A percentile compares a stretch with the other conserved stretches of the same genome.
These are phyloP conservation scores for Gastrolobium bilobum DNA, from an alignment of 306 rosid genomes.

Conservation along the genomic window DNA sequence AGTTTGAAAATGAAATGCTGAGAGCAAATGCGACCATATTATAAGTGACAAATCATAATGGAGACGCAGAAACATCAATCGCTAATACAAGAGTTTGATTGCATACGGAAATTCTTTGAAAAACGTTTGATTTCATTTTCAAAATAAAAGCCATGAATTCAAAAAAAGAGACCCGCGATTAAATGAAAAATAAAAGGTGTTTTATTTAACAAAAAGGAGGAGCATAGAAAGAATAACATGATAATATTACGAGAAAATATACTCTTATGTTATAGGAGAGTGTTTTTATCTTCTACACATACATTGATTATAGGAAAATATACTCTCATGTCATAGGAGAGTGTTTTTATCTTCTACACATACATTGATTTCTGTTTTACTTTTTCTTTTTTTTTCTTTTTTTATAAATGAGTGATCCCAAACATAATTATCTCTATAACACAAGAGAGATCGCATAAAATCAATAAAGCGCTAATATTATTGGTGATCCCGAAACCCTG, in stretches of 20 bases:
- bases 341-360: too few relatives aligned
- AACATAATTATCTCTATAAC: too few relatives aligned
- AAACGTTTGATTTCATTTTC: slow-evolving; percentile 1
- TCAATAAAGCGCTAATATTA: too few relatives aligned
- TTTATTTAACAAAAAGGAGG: neutral
- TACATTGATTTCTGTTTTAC: too few relatives aligned
- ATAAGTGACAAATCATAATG: neutral
- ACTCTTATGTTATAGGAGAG: too few relatives aligned
- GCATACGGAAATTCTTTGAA: neutral
- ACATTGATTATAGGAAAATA: too few relatives aligned
- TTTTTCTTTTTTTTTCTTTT: too few relatives aligned
- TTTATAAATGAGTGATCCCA: too few relatives aligned
- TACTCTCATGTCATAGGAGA: too few relatives aligned
- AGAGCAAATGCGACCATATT: neutral
- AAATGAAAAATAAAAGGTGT: slow-evolving; percentile 1
- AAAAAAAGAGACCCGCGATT: neutral
- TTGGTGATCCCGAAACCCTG: slow-evolving; percentile 59
- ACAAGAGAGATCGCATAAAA: too few relatives aligned
- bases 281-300: too few relatives aligned
- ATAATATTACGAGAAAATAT: too few relatives aligned
- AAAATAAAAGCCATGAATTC: slow-evolving; percentile 16
- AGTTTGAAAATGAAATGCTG: neutral
- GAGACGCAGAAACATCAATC: neutral
- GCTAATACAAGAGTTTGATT: neutral
- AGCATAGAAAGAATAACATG: slow-evolving; percentile 4